Percentiles rank a stretch among this genome's conserved stretches.
These are phyloP conservation scores for Cyclotella cryptica DNA, from an alignment of 108 stramenopile genomes.

Conservation along the genomic window DNA sequence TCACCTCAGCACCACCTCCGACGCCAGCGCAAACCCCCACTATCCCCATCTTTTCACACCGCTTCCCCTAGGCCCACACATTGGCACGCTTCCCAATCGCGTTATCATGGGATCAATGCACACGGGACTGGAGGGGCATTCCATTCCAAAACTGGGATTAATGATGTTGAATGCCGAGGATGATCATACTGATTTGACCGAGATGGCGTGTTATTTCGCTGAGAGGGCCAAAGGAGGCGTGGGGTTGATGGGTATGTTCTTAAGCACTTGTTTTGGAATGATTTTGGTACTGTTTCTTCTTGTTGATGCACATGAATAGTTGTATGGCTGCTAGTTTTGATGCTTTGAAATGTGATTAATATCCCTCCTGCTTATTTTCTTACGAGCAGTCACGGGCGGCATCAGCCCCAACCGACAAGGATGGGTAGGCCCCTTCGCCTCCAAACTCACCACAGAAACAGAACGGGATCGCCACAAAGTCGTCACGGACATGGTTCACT, in stretches of 20 bases:
- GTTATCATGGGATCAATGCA: constrained; percentile 98
- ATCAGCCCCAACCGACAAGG: constrained; percentile 94
- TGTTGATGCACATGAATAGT: background rate
- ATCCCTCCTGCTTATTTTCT: too few relatives aligned
- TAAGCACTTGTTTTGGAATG: background rate
- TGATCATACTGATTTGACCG: constrained; percentile 69
- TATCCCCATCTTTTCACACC: constrained; percentile 79
- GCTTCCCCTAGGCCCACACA: constrained; percentile 67
- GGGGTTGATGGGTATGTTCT: constrained; percentile 85
- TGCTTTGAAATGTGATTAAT: background rate
- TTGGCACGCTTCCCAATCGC: constrained; percentile 86
- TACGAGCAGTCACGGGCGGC: constrained; percentile 88
- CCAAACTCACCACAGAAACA: constrained; percentile 80
- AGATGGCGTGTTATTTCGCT: constrained; percentile 94
- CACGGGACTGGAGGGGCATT: constrained; percentile 92
- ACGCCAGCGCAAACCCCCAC: constrained; percentile 39
- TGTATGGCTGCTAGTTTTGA: background rate
- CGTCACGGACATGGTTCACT: constrained; percentile 93
- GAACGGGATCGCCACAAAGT: constrained; percentile 89
- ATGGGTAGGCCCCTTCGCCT: constrained; percentile 92
- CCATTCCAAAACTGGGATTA: constrained; percentile 66
- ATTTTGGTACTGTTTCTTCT: too few relatives aligned
- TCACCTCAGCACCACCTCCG: constrained; percentile 2
- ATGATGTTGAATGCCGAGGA: constrained; percentile 48
- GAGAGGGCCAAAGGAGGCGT: constrained; percentile 93